Conservation (phyloP, 2,329 filamentous ascomycete species). For the Raffaelea ambrosiae region DNA sequence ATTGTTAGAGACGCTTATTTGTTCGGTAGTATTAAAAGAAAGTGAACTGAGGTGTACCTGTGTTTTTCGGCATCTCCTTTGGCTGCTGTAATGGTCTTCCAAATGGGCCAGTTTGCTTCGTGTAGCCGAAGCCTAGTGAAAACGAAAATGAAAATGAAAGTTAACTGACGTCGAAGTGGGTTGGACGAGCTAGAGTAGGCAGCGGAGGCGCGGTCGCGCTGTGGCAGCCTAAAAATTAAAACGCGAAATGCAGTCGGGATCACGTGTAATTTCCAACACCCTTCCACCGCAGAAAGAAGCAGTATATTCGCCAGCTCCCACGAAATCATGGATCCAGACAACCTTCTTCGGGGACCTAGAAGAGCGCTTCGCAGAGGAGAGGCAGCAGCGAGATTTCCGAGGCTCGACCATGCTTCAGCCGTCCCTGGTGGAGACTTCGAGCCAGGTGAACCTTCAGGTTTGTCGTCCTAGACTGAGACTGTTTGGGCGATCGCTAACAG, state of each 20-base stretch:
- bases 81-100: too few relatives aligned
- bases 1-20: too few relatives aligned
- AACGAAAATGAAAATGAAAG: background rate
- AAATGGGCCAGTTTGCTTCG: background rate
- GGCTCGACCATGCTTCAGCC: background rate
- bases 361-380: conserved; percentile 8
- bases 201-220: conserved; percentile 8
- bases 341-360: conserved; percentile 9
- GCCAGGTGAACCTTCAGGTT: background rate
- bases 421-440: background rate
- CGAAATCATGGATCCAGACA: conserved; percentile 10
- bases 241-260: conserved; percentile 13
- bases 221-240: conserved; percentile 6
- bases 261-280: conserved; percentile 10
- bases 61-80: conserved; percentile 16
- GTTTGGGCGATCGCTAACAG: too few relatives aligned
- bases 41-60: conserved; percentile 14
- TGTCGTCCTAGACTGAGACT: too few relatives aligned
- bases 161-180: too few relatives aligned
- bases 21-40: background rate
- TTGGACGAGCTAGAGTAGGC: too few relatives aligned
- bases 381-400: conserved; percentile 1
- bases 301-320: background rate
- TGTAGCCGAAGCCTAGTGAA: background rate
- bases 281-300: background rate